Evolutionary conservation across 306 rosid genomes (phyloP), one percentile per base, ranked within the genome.

Genomic region (Lotus japonicus): DNA sequence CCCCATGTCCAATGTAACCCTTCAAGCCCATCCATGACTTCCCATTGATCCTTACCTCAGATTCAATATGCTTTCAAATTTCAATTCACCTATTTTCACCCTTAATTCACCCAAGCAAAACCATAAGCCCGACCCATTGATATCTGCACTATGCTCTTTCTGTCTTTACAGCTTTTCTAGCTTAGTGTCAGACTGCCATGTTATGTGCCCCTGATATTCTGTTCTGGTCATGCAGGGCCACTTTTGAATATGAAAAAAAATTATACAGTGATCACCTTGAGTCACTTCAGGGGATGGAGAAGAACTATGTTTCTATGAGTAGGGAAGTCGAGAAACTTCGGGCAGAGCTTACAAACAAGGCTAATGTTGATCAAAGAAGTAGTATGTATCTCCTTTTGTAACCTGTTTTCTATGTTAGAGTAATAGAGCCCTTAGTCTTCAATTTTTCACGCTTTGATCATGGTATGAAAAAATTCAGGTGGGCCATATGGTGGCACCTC

Each of bases 241-340:
- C 90, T 70, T 90, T 79, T 81, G 97, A 90, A 77, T 87, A 88
- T 49, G 97, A 95, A 77, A 90, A 89, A 80, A 95, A 88, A 77
- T 68, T 90, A 66, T 95, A 95, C 86, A 83, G 83, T 71, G 92
- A 90, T 68, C 99, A 87, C 85, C 96, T 95, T 17, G 96, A 90
- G 83, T 90, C 99, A 26, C 97, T 95, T 80, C 97, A 90, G 80
- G 86, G 79, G 73, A 90, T 95, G 99, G 96, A 95, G 74, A 90
- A 87, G 85, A 88, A 95, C 80, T 95, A 88, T 64, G 72, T 85
- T 59, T 84, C 96, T 49, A 95, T 90, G 99, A 87, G 96, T 73
- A 85, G 84, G 86, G 99, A 90, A 84, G 86, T 90, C 53, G 99
- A 90, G 71, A 95, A 90, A 82, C 99, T 90, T 68, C 85, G 88